These are phyloP conservation scores for Narthecium ossifragum DNA, from an alignment of 106 monocot species.

Conservation along the genomic window DNA sequence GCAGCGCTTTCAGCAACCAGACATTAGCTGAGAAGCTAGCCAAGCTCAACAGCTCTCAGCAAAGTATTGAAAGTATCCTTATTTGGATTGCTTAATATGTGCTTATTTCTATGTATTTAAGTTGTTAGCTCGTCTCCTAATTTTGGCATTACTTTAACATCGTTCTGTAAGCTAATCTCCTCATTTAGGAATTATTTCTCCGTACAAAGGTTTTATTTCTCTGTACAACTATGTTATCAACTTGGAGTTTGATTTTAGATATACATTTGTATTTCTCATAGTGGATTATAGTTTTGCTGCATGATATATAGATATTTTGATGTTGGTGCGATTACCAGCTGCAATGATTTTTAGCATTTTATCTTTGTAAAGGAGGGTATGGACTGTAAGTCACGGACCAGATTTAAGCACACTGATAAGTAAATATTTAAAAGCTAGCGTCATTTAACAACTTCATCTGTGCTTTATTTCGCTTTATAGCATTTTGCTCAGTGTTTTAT, in stretches of 20 bases:
- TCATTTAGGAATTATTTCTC: neutral
- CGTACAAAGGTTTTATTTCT: neutral
- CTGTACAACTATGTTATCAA: neutral
- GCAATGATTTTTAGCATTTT: no score
- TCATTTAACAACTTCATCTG: no score
- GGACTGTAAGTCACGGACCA: no score
- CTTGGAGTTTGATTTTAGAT: neutral
- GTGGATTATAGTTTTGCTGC: no score
- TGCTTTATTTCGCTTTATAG: no score
- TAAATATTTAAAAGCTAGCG: no score
- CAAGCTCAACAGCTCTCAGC: constrained; percentile 54
- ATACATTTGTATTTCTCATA: no score
- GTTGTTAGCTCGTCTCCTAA: neutral
- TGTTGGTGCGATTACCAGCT: no score
- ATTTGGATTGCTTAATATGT: neutral
- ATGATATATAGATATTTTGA: no score
- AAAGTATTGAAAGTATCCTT: constrained; percentile 69
- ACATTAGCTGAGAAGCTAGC: constrained; percentile 41
- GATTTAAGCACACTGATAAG: no score
- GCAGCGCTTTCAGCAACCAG: constrained; percentile 30
- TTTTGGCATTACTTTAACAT: neutral
- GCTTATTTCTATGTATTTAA: neutral
- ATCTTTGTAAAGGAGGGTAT: no score
- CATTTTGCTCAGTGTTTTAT: no score
- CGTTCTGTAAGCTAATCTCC: neutral